These are phyloP conservation scores for Fraxinus baroniana DNA, from an alignment of 305 asterid genomes.

Conservation along the genomic window DNA sequence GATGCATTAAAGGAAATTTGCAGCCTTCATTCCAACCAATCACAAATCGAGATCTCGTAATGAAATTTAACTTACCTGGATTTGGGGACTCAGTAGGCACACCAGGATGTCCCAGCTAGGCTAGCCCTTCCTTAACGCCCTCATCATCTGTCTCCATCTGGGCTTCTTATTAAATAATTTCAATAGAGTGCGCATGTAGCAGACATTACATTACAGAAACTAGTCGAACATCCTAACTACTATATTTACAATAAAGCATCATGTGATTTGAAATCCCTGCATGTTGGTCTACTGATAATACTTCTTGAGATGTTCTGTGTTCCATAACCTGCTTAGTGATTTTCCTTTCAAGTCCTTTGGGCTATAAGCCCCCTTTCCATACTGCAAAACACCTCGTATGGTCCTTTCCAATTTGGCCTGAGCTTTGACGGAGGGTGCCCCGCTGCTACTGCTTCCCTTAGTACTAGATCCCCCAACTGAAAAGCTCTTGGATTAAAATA, in stretches of 20 bases:
- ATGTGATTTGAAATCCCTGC: neutral
- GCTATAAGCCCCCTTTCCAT: too few relatives aligned
- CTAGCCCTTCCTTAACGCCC: neutral
- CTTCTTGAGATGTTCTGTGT: neutral
- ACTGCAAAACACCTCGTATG: too few relatives aligned
- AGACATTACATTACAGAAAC: neutral
- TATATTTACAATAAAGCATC: neutral
- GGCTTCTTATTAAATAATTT: neutral
- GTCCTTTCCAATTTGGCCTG: too few relatives aligned
- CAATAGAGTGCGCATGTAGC: neutral
- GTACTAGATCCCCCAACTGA: too few relatives aligned
- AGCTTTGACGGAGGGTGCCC: too few relatives aligned
- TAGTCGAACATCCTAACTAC: neutral
- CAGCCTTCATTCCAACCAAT: too few relatives aligned
- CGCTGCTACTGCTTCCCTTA: neutral
- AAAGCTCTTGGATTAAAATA: too few relatives aligned
- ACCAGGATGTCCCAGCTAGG: neutral
- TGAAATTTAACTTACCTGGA: too few relatives aligned
- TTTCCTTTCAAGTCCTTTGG: too few relatives aligned
- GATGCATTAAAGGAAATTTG: too few relatives aligned
- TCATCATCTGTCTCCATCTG: neutral
- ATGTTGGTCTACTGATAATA: neutral
- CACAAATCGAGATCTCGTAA: too few relatives aligned
- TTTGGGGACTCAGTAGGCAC: neutral
- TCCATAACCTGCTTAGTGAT: too few relatives aligned